Percentiles rank a stretch among this genome's conserved stretches.
Conservation (phyloP, 257 asterid species). For the Ophiorrhiza pumila region DNA sequence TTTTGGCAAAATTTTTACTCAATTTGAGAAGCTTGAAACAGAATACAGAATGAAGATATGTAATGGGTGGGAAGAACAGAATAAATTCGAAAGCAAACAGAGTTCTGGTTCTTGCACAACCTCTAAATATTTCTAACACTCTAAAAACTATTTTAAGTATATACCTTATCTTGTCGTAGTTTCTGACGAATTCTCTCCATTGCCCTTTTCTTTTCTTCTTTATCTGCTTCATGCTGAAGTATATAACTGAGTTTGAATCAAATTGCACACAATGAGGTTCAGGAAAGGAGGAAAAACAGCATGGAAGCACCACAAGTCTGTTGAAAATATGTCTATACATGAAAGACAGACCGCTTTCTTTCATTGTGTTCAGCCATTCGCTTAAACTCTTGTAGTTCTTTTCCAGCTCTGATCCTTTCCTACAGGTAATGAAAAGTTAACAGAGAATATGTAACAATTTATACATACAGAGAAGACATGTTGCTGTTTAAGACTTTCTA, state of each 20-base stretch:
- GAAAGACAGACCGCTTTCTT: constrained; percentile 47
- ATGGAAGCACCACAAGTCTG: not conserved
- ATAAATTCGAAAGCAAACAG: not conserved
- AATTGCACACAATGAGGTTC: constrained; percentile 8
- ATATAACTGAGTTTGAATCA: constrained; percentile 31
- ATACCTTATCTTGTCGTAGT: constrained; percentile 75
- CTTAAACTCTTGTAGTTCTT: constrained; percentile 46
- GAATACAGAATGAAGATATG: not conserved
- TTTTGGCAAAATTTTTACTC: not conserved
- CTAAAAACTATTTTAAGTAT: constrained; percentile 8
- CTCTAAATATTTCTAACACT: not conserved
- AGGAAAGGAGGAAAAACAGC: not conserved
- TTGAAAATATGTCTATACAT: not conserved
- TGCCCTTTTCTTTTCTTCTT: constrained; percentile 63
- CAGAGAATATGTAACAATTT: not conserved
- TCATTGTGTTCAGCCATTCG: constrained; percentile 58
- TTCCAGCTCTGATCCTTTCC: constrained; percentile 62
- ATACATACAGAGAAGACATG: not conserved
- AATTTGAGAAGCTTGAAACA: not conserved
- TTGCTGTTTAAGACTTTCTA: not conserved
- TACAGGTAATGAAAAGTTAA: constrained; percentile 17
- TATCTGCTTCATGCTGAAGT: constrained; percentile 49
- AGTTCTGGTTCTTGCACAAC: not conserved
- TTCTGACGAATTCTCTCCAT: constrained; percentile 62
- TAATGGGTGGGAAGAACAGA: not conserved